Evolutionary conservation across 2,329 filamentous ascomycete genomes (phyloP), one percentile per base, ranked within the genome.

Genomic region (Diaporthe vexans): DNA sequence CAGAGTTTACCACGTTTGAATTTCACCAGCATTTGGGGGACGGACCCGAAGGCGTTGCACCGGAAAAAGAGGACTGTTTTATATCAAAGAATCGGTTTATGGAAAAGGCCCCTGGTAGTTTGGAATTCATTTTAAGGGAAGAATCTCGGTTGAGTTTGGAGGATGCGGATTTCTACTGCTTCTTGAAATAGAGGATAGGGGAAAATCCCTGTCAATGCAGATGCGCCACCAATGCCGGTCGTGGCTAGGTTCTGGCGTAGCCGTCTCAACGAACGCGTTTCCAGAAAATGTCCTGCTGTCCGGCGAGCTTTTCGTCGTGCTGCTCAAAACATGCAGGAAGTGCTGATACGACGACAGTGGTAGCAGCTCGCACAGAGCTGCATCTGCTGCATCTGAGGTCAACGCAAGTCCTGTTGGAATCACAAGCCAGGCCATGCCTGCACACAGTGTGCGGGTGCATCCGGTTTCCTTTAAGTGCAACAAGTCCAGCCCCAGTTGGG

Each of bases 21-120:
- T 68, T 68, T 68, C n/a, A 68, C 48, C 33, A 51, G 63, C 63
- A 68, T 68, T 54, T 68, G 15, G 48, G 48, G 33, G n/a, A 33
- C n/a, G 33, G 48, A 40, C 63, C 48, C 63, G 48, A 54, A 68
- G 63, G 63, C 63, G 63, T 54, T 68, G 19, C 33, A 51, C 63
- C 33, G 46, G 63, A 37, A 54, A 52, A 54, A 37, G 48, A 54
- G 48, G 63, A 37, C 33, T 68, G 48, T 40, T 68, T 68, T 68
- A 24, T 24, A 68, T 68, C 63, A 54, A 48, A 54, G 63, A 51
- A 54, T 33, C 26, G 63, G 46, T 40, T 54, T 21, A 52, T 21
- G 63, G 63, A 21, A 68, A 68, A 68, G 33, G 33, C 5, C 33
- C n/a, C 15, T 54, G 21, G 29, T 37, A 26, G 46, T 68, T 52